phyloP scores from a whole-genome alignment of 805 yeast species.

The Yueomyces sinensis region DNA sequence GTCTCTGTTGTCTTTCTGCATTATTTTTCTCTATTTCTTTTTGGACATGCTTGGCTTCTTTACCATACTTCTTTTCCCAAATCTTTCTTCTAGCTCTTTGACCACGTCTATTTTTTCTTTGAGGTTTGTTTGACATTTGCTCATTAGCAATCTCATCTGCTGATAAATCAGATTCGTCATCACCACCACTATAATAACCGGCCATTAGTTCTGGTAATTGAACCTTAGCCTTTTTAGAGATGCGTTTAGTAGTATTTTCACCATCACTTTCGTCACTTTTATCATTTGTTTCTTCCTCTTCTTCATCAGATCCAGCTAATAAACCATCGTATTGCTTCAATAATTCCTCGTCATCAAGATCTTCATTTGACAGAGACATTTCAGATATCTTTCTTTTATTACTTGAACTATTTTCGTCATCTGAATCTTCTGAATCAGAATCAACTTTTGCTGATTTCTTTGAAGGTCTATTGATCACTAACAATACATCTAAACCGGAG shows the following conservation, averaged over 20 bases:
- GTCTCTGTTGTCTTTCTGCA: conserved; percentile 46
- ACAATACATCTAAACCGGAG: conserved; percentile 25
- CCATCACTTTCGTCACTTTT: conserved; percentile 15
- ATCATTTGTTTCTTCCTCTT: conserved; percentile 51
- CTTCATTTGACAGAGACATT: not conserved
- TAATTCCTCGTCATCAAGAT: conserved; percentile 4
- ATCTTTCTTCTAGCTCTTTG: conserved; percentile 94
- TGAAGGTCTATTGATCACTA: conserved; percentile 21
- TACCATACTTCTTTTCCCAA: conserved; percentile 88
- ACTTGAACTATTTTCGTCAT: conserved; percentile 1
- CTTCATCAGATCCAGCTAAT: conserved; percentile 28
- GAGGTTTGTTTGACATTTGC: conserved; percentile 25
- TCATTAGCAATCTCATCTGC: conserved; percentile 36
- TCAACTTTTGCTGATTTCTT: conserved; percentile 2
- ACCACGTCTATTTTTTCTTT: conserved; percentile 83
- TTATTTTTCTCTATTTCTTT: conserved; percentile 43
- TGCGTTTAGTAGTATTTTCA: conserved; percentile 11
- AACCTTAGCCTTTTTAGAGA: conserved; percentile 17
- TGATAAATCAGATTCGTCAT: conserved; percentile 36
- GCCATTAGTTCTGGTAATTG: conserved; percentile 56
- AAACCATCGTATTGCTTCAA: conserved; percentile 26
- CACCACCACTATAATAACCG: conserved; percentile 83
- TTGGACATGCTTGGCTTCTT: conserved; percentile 68
- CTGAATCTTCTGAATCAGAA: conserved; percentile 7
- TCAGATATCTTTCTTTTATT: not conserved